A percentile compares a stretch with the other conserved stretches of the same genome.
Evolutionary conservation across 1,139 yeast genomes (phyloP).

Genomic region (Zhuliangozyma blackwelliae): DNA sequence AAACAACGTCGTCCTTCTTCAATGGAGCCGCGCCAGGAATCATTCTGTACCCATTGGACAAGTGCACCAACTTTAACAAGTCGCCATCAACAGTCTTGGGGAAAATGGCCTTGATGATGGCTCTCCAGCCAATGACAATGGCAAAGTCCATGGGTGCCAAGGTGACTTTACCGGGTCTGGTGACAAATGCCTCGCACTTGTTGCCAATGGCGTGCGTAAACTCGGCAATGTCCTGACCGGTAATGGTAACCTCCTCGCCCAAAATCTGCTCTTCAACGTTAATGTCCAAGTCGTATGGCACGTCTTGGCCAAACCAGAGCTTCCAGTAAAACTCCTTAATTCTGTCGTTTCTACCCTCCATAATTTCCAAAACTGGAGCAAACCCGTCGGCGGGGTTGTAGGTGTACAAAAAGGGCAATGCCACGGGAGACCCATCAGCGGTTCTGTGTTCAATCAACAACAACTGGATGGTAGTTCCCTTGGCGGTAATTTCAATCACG

Average conservation of each 20-base stretch:
- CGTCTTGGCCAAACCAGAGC: constrained; percentile 80
- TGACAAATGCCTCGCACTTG: constrained; percentile 92
- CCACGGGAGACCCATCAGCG: constrained; percentile 67
- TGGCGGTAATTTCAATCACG: constrained; percentile 60
- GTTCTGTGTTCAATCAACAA: constrained; percentile 86
- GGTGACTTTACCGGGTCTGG: constrained; percentile 78
- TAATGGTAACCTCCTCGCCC: constrained; percentile 68
- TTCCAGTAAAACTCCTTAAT: constrained; percentile 97
- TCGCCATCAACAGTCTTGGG: constrained; percentile 97
- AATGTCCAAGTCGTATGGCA: constrained; percentile 56
- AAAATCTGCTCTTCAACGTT: constrained; percentile 66
- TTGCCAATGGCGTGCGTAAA: constrained; percentile 97
- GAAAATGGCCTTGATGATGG: constrained; percentile 95
- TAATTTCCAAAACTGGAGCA: constrained; percentile 88
- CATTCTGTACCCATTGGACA: constrained; percentile 94
- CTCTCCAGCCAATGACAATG: constrained; percentile 97
- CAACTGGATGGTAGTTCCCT: constrained; percentile 53
- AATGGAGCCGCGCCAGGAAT: constrained; percentile 88
- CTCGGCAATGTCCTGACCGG: constrained; percentile 78
- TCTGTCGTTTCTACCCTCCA: constrained; percentile 87
- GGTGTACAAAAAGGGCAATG: constrained; percentile 71
- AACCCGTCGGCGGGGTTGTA: constrained; percentile 85
- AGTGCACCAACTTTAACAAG: constrained; percentile 85
- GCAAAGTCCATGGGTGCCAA: constrained; percentile 99
- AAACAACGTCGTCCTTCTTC: constrained; percentile 81